phyloP scores from a whole-genome alignment of 2,329 filamentous ascomycete species.

The Apiospora aurea region DNA sequence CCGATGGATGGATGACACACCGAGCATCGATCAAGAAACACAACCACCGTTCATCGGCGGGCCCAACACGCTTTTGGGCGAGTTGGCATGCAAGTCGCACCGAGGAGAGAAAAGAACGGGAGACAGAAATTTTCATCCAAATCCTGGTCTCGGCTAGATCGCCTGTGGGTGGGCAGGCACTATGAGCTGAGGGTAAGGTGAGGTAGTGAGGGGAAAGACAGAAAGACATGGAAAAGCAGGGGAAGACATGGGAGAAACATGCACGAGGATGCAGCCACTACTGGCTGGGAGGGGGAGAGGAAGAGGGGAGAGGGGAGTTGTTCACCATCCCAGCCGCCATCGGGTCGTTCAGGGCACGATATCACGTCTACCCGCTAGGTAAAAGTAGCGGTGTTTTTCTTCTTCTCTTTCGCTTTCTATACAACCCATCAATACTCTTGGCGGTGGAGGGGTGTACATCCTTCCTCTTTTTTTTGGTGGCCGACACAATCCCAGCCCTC shows the following conservation, averaged over 20 bases:
- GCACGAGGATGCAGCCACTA: conserved; percentile 8
- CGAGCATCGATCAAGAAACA: not conserved
- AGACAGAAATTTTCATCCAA: not conserved
- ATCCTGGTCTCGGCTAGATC: conserved; percentile 5
- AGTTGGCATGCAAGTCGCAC: not conserved
- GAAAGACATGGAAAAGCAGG: not conserved
- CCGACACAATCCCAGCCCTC: conserved; percentile 3
- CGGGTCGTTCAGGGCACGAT: conserved; percentile 14
- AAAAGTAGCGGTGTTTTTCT: not conserved
- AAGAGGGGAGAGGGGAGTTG: not conserved
- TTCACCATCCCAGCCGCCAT: conserved; percentile 12
- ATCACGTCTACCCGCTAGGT: conserved; percentile 1
- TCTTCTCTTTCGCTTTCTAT: too few species aligned
- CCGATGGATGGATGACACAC: not conserved
- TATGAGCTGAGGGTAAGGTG: conserved; percentile 17
- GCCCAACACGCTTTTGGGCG: not conserved
- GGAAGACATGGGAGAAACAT: not conserved
- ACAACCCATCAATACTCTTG: not conserved
- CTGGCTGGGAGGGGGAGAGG: not conserved
- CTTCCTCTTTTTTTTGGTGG: not conserved
- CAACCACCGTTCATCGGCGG: conserved; percentile 12
- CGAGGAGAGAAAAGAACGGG: not conserved
- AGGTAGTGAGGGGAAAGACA: not conserved
- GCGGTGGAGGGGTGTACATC: conserved; percentile 2
- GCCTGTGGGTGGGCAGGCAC: not conserved